A percentile compares a stretch with the other conserved stretches of the same genome.
These are phyloP conservation scores for thale cress (Arabidopsis thaliana) DNA, from an alignment of 345 rosid species.

Conservation along the genomic window TAIR10.1 NC_003076.8:7972501-7973000, in stretches of 20 bases:
- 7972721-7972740: conserved; percentile 45
- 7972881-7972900: conserved; percentile 5
- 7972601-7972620: conserved; percentile 43
- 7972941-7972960: conserved; percentile 55
- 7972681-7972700: conserved; percentile 44
- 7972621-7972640: conserved; percentile 34
- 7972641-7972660: conserved; percentile 37
- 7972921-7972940: conserved; percentile 9
- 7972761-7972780: conserved; percentile 63
- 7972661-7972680: conserved; percentile 32
- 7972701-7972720: conserved; percentile 25
- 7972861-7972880: conserved; percentile 28
- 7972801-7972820: conserved; percentile 58
- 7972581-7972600: conserved; percentile 35
- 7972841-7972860: conserved; percentile 56
- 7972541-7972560: conserved; percentile 31
- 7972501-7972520: background rate
- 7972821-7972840: conserved; percentile 79
- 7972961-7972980: conserved; percentile 70
- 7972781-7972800: conserved; percentile 62
- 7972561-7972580: conserved; percentile 32
- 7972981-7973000: conserved; percentile 55
- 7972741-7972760: conserved; percentile 53
- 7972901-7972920: background rate
- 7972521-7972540: conserved; percentile 24